Evolutionary conservation across 2,329 filamentous ascomycete genomes (phyloP), one percentile per base, ranked within the genome.

Genomic region (Colletotrichum higginsianum): DNA sequence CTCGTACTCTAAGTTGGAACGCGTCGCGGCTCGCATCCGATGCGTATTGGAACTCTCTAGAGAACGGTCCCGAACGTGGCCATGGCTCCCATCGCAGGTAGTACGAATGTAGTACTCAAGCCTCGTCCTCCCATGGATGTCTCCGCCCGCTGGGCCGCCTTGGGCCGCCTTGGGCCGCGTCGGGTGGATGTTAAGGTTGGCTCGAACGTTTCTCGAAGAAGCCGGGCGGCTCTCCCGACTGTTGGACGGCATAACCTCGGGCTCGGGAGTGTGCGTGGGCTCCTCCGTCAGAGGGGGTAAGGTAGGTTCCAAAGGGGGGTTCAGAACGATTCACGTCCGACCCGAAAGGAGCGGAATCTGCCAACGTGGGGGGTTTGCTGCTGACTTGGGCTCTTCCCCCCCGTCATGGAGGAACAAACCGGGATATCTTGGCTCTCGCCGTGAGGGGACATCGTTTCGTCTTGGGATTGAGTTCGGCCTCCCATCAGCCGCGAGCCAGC

Each of bases 251-350:
- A 56, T 61, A 55, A 61, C 12, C 21, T 55, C 56, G 44, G 64
- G 62, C 57, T 47, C 52, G 52, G 46, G 18, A 44, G 16, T 21
- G 6, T 68, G 65, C 68, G 60, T 71, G 46, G 53, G 58, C 50
- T 53, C n/a, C 64, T 57, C 63, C 64, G 50, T 66, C 50, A 50
- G 67, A 62, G 46, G 30, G 6, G 30, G 30, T 49, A 52, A 62
- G 50, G 26, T 38, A 46, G 50, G 30, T 30, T 68, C 64, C 68
- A 38, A 35, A 49, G 38, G 35, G 35, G 35, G 35, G 66, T 38
- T 49, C 63, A 67, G 44, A 47, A 53, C 50, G 50, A 57, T n/a
- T 55, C 35, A 52, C 53, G 35, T 21, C 18, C 44, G 7, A 58
- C 13, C 12, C 9, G 49, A 7, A 13, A 47, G 12, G n/a, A 55